Conservation (phyloP, 2,329 filamentous ascomycete species). For the Fusarium sp. region DNA sequence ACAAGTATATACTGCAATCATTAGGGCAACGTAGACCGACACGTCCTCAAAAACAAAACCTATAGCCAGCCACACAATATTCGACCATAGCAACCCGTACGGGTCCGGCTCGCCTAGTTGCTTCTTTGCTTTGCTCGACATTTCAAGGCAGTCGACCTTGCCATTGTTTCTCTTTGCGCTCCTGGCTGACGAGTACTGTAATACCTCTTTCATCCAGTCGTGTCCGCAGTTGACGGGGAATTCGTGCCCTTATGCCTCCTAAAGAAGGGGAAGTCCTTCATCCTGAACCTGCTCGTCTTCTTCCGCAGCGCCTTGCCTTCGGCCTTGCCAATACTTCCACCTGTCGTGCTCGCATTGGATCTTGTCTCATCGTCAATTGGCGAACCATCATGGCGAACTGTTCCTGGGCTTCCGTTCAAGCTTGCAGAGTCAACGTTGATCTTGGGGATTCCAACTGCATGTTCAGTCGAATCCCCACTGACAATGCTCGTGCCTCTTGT, state of each 20-base stretch:
- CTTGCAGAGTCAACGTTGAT: slow-evolving; percentile 58
- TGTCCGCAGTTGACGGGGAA: slow-evolving; percentile 54
- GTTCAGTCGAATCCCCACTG: slow-evolving; percentile 71
- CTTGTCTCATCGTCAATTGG: slow-evolving; percentile 52
- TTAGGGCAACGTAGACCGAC: slow-evolving; percentile 25
- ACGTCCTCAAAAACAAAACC: slow-evolving; percentile 28
- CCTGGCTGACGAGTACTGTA: slow-evolving; percentile 34
- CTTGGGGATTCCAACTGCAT: slow-evolving; percentile 60
- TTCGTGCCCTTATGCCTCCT: slow-evolving; percentile 65
- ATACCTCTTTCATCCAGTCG: slow-evolving; percentile 50
- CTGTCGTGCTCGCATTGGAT: slow-evolving; percentile 51
- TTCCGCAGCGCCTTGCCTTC: slow-evolving; percentile 70
- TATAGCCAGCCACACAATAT: slow-evolving; percentile 22
- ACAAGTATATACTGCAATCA: slow-evolving; percentile 48
- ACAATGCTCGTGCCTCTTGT: slow-evolving; percentile 77
- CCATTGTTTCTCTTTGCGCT: slow-evolving; percentile 10
- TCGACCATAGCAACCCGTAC: slow-evolving; percentile 13
- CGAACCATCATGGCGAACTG: slow-evolving; percentile 45
- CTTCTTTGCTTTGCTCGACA: neutral
- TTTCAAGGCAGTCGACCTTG: neutral
- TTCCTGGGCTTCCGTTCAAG: slow-evolving; percentile 51
- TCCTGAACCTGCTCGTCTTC: slow-evolving; percentile 74
- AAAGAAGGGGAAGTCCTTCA: slow-evolving; percentile 73
- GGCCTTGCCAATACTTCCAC: slow-evolving; percentile 62
- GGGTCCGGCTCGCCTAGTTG: slow-evolving; percentile 1